Percentiles rank a stretch among this genome's conserved stretches.
Conservation (phyloP, 176 grass and related monocot species). For the Microstegium vimineum region DNA sequence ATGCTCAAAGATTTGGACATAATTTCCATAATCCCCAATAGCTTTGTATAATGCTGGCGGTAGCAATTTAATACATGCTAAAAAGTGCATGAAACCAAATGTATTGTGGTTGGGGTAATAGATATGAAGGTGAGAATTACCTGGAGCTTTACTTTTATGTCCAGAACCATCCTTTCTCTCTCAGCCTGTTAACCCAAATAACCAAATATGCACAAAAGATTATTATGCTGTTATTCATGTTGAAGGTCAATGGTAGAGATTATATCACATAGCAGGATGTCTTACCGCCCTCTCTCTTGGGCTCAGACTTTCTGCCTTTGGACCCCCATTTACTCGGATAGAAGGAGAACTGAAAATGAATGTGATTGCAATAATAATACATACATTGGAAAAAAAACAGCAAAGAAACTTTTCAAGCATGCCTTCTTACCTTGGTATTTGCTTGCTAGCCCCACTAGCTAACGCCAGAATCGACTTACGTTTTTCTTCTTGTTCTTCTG, state of each 20-base stretch:
- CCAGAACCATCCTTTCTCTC: constrained; percentile 95
- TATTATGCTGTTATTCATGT: neutral
- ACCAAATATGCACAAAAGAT: constrained; percentile 13
- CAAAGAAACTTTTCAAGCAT: constrained; percentile 19
- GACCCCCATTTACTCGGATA: constrained; percentile 53
- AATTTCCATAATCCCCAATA: constrained; percentile 6
- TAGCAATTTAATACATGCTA: neutral
- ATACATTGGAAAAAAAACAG: neutral
- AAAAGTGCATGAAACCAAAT: neutral
- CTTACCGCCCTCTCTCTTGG: constrained; percentile 93
- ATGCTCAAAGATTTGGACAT: constrained; percentile 15
- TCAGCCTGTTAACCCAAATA: constrained; percentile 69
- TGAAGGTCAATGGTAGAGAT: constrained; percentile 1
- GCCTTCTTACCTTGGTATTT: constrained; percentile 53
- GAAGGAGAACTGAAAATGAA: constrained; percentile 56
- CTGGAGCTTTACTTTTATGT: constrained; percentile 99
- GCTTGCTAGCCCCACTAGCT: constrained; percentile 65
- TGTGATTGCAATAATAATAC: constrained; percentile 10
- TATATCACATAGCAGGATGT: constrained; percentile 24
- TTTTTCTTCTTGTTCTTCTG: constrained; percentile 98
- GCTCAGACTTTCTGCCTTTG: constrained; percentile 87
- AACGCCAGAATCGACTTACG: constrained; percentile 67
- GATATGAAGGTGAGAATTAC: constrained; percentile 45
- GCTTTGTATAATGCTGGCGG: neutral
- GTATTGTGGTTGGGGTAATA: neutral